Conservation (phyloP, 257 asterid species). For the Nicotiana tomentosiformis region DNA sequence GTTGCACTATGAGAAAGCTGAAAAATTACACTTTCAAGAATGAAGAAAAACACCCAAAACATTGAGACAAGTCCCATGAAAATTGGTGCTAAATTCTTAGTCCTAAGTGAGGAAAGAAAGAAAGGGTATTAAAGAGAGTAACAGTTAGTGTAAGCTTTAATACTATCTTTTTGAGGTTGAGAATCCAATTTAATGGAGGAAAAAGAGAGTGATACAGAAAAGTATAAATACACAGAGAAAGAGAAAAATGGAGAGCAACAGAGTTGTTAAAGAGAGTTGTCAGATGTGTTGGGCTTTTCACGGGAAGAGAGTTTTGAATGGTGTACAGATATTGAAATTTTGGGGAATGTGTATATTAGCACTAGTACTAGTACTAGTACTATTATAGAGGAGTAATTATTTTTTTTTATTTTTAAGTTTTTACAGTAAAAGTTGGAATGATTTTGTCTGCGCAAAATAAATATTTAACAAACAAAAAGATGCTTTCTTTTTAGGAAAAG, state of each 20-base stretch:
- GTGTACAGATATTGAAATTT: constrained; percentile 21
- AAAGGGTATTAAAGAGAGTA: neutral
- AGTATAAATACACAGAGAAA: neutral
- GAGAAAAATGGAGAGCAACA: constrained; percentile 7
- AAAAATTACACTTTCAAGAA: constrained; percentile 22
- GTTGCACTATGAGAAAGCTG: constrained; percentile 46
- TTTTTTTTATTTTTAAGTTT: neutral
- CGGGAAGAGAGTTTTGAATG: constrained; percentile 33
- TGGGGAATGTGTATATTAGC: constrained; percentile 30
- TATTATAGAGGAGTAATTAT: neutral
- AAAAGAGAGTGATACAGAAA: neutral
- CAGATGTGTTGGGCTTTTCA: constrained; percentile 49
- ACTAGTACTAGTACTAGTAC: neutral
- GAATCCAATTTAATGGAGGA: neutral
- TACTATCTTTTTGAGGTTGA: neutral
- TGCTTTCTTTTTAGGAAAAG: constrained; percentile 6
- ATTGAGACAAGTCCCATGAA: constrained; percentile 26
- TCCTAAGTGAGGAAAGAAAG: neutral
- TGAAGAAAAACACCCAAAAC: constrained; percentile 24
- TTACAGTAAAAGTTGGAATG: constrained; percentile 34
- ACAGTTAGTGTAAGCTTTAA: constrained; percentile 3
- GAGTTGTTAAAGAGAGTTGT: constrained; percentile 28
- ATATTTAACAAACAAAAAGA: constrained; percentile 9
- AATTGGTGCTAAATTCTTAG: neutral
- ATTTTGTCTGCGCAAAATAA: constrained; percentile 31